Base-by-base conservation (phyloP, 345 rosid species). In the Arabidopsis arenosa region DNA sequence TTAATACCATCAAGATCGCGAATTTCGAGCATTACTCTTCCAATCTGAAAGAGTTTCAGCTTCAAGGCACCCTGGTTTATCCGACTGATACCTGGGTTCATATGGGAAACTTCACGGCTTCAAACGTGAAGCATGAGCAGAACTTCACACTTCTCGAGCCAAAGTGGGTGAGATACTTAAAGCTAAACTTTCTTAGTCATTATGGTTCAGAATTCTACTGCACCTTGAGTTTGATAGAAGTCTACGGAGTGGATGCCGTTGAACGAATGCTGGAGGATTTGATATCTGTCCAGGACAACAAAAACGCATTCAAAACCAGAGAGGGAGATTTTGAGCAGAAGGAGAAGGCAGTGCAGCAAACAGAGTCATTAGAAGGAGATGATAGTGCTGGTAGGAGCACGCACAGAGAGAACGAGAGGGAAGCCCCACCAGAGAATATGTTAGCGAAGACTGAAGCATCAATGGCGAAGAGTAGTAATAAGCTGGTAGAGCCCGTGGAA, bases 1-100 rank as follows among this genome's bases (percentile, higher is more conserved):
- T 91, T 26, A 89, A 84, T 49, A 88, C 97, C 13, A 84, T 93
- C 39, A 86, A 79, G 82, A 83, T 96, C 21, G 99, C 96, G 9
- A 93, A 93, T 68, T 89, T 96, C 35, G 98, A 96, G 86, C 99
- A 96, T 64, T 83, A 96, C 73, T 93, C 99, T 53, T 91, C 98
- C 39, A 93, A 91, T 76, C 69, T 91, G 26, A 96, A 87, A 78
- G 89, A 88, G 65, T 91, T 93, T 84, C 96, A 88, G 82, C 81
- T 95, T 72, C 89, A 81, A 43, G 99, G 98, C 17, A 90, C 96
- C 80, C 78, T 91, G 80, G 89, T 86, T 63, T 95, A 88, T 83
- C 99, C 99, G 1, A 89, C 97, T n/a, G 90, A 88, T 54, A 54
- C 74, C 3, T 95, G 98, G 99, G 77, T 85, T 70, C 85, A 83